These are phyloP conservation scores for Leptographium galeiforme DNA, from an alignment of 2,329 filamentous ascomycete species.

Conservation along the genomic window DNA sequence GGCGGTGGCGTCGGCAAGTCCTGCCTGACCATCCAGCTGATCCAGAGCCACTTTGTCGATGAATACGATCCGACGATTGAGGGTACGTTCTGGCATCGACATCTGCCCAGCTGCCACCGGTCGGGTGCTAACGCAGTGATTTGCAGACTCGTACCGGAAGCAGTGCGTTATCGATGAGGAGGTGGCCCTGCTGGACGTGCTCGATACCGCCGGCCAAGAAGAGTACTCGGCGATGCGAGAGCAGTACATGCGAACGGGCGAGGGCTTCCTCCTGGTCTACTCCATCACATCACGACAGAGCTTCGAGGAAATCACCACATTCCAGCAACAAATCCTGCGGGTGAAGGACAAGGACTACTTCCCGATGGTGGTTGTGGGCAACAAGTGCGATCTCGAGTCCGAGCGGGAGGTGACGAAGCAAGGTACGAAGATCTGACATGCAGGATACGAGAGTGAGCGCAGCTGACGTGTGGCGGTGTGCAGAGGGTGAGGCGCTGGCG, in stretches of 20 bases:
- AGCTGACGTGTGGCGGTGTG: conserved; percentile 1
- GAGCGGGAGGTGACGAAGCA: conserved; percentile 86
- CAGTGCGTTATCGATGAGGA: conserved; percentile 98
- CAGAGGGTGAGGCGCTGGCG: conserved; percentile 83
- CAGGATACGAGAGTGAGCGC: neutral
- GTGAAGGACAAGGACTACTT: conserved; percentile 99
- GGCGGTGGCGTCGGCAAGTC: conserved; percentile 98
- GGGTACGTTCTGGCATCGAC: conserved; percentile 43
- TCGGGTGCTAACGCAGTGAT: neutral
- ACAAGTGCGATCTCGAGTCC: conserved; percentile 95
- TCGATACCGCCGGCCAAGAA: conserved; percentile 96
- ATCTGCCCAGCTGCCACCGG: neutral
- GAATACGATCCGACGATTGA: conserved; percentile 99
- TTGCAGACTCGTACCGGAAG: conserved; percentile 94
- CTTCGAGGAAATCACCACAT: conserved; percentile 96
- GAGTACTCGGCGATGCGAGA: conserved; percentile 99
- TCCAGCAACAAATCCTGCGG: conserved; percentile 94
- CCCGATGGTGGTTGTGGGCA: conserved; percentile 96
- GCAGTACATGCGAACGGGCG: conserved; percentile 98
- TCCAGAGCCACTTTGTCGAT: conserved; percentile 94
- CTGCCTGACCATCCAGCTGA: conserved; percentile 94
- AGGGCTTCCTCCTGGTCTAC: conserved; percentile 95
- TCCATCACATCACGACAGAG: conserved; percentile 95
- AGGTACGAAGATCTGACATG: conserved; percentile 42
- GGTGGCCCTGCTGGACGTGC: conserved; percentile 90